A percentile compares a stretch with the other conserved stretches of the same genome.
Conservation (phyloP, 2,329 filamentous ascomycete genomes). For the Stachybotrys echinatus region DNA sequence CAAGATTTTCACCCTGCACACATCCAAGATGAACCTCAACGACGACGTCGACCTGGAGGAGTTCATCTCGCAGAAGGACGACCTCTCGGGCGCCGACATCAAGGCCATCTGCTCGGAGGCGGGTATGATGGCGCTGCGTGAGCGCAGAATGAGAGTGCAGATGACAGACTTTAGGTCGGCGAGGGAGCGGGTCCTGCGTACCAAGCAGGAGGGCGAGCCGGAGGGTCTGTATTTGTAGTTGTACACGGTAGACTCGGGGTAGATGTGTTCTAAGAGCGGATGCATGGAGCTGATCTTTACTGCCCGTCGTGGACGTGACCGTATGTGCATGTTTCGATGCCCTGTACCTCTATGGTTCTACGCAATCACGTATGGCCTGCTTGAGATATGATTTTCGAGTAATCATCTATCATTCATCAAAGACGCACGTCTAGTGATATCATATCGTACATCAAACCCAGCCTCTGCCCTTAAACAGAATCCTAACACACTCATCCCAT, state of each 20-base stretch:
- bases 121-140: slow-evolving; percentile 86
- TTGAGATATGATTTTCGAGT: too few relatives aligned
- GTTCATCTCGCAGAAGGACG: slow-evolving; percentile 98
- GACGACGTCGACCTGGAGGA: slow-evolving; percentile 98
- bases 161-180: slow-evolving; percentile 97
- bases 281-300: not conserved
- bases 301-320: not conserved
- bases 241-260: not conserved
- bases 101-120: slow-evolving; percentile 98
- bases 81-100: slow-evolving; percentile 94
- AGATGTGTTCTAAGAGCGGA: not conserved
- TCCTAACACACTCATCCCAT: too few relatives aligned
- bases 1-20: slow-evolving; percentile 98
- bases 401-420: too few relatives aligned
- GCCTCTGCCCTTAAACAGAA: too few relatives aligned
- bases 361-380: too few relatives aligned
- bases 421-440: too few relatives aligned
- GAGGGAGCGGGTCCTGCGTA: slow-evolving; percentile 91
- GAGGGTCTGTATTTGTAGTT: slow-evolving; percentile 95
- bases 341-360: too few relatives aligned
- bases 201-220: slow-evolving; percentile 96
- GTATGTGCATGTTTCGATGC: not conserved
- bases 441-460: too few relatives aligned
- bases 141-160: slow-evolving; percentile 95
- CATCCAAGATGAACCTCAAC: slow-evolving; percentile 95